phyloP scores from a whole-genome alignment of 352 stramenopile genomes.

The Phytopythium helicoides region DNA sequence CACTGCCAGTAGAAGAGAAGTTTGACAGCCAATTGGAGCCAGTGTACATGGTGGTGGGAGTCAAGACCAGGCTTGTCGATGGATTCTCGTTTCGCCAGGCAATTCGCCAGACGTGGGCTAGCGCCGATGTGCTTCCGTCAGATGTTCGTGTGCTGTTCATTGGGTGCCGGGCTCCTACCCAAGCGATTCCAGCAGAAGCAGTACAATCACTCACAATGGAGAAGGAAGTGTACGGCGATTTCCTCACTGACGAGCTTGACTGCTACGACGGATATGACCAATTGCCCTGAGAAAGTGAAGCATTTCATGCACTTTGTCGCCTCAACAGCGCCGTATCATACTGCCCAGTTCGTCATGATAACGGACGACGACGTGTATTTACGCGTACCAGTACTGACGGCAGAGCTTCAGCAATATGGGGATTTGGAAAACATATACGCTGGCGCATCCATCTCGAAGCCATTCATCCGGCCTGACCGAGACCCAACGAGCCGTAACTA shows the following conservation, averaged over 20 bases:
- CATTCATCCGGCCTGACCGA: slow-evolving; percentile 18
- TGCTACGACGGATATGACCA: slow-evolving; percentile 50
- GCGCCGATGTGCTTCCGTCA: slow-evolving; percentile 5
- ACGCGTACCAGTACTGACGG: slow-evolving; percentile 19
- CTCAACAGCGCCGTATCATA: slow-evolving; percentile 7
- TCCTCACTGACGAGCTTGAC: slow-evolving; percentile 47
- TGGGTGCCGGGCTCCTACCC: slow-evolving; percentile 16
- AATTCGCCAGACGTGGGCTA: slow-evolving; percentile 41
- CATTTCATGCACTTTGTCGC: slow-evolving; percentile 47
- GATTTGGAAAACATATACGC: slow-evolving; percentile 23
- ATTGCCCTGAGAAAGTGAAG: slow-evolving; percentile 53
- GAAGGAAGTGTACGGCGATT: slow-evolving; percentile 28
- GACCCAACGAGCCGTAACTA: slow-evolving; percentile 26
- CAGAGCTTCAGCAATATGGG: slow-evolving; percentile 9
- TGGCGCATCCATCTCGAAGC: slow-evolving; percentile 18
- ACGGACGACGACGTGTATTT: slow-evolving; percentile 59
- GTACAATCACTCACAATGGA: slow-evolving; percentile 24
- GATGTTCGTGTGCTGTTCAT: slow-evolving; percentile 25
- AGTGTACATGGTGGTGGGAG: slow-evolving; percentile 27
- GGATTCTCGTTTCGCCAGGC: slow-evolving; percentile 34
- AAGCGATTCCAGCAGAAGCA: neutral
- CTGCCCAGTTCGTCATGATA: slow-evolving; percentile 46
- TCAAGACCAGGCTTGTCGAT: slow-evolving; percentile 36
- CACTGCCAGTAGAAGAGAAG: neutral
- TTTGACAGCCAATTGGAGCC: slow-evolving; percentile 8